Evolutionary conservation across 192 early-diverging fungal species (phyloP).

Genomic region (Coemansia sp.): DNA sequence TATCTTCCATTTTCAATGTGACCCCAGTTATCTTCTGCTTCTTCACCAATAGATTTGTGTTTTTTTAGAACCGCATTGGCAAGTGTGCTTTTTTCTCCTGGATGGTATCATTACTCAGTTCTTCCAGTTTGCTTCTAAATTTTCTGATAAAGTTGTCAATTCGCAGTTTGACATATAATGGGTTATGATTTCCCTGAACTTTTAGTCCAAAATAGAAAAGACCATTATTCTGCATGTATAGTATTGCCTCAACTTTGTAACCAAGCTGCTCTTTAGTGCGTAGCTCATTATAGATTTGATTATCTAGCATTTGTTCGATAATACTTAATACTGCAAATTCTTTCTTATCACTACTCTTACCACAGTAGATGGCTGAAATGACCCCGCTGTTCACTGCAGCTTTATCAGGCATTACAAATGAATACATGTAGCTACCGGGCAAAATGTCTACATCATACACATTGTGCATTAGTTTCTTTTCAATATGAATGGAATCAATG

Average conservation of each 20-base stretch:
- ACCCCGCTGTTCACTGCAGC: conserved; percentile 82
- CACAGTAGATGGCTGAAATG: conserved; percentile 75
- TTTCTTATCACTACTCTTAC: conserved; percentile 58
- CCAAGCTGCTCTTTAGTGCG: conserved; percentile 87
- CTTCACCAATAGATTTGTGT: conserved; percentile 67
- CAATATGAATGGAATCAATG: conserved; percentile 59
- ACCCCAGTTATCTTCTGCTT: conserved; percentile 61
- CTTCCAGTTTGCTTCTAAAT: conserved; percentile 26
- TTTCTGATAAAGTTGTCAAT: conserved; percentile 74
- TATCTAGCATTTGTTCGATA: conserved; percentile 69
- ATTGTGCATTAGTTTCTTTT: conserved; percentile 9
- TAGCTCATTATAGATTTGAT: conserved; percentile 85
- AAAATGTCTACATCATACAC: conserved; percentile 7
- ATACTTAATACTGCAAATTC: conserved; percentile 61
- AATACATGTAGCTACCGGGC: conserved; percentile 31
- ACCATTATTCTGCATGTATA: not conserved
- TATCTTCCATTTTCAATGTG: conserved; percentile 65
- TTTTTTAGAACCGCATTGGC: conserved; percentile 62
- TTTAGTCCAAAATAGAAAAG: conserved; percentile 58
- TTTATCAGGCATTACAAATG: conserved; percentile 50
- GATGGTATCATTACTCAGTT: conserved; percentile 49
- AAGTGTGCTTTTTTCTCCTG: conserved; percentile 58
- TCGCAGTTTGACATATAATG: conserved; percentile 73
- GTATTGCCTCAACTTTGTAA: conserved; percentile 33
- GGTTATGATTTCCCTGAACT: conserved; percentile 79